Conservation (phyloP, 23 red algal genomes). For the Gracilaria caudata region DNA sequence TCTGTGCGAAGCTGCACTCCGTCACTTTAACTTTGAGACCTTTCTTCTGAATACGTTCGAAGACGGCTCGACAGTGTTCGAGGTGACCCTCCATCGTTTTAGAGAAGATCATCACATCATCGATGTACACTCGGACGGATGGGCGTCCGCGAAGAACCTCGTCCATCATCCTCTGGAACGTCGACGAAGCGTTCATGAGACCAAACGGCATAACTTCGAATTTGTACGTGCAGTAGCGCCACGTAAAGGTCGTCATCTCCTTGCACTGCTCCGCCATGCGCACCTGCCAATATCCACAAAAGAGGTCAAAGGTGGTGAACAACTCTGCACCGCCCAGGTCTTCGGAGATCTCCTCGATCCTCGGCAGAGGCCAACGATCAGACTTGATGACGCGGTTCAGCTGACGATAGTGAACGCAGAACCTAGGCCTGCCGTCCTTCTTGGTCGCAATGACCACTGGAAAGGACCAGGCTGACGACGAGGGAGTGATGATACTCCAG, state of each 20-base stretch:
- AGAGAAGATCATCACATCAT: slow-evolving; percentile 15
- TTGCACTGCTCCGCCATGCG: neutral
- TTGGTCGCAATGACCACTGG: slow-evolving; percentile 51
- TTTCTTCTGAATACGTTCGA: neutral
- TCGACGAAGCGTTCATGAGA: slow-evolving; percentile 29
- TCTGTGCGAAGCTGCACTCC: neutral
- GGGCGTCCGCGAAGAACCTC: neutral
- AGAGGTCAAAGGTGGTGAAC: slow-evolving; percentile 12
- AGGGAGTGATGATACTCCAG: slow-evolving; percentile 37
- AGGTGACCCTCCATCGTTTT: neutral
- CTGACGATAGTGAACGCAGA: slow-evolving; percentile 10
- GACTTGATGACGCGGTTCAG: slow-evolving; percentile 18
- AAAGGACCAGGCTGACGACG: slow-evolving; percentile 40
- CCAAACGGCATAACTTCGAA: slow-evolving; percentile 30
- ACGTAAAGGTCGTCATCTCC: slow-evolving; percentile 14
- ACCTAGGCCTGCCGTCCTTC: slow-evolving; percentile 49
- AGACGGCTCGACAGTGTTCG: neutral
- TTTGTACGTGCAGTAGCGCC: slow-evolving; percentile 11
- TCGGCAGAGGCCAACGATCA: slow-evolving; percentile 10
- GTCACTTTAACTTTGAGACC: slow-evolving; percentile 1
- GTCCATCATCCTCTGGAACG: slow-evolving; percentile 29
- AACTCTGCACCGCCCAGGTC: neutral
- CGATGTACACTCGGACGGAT: neutral
- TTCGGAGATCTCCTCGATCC: slow-evolving; percentile 15
- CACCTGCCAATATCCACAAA: slow-evolving; percentile 14